These are phyloP conservation scores for Echinochloa phyllopogon DNA, from an alignment of 176 grass and related monocot genomes.

Conservation along the genomic window DNA sequence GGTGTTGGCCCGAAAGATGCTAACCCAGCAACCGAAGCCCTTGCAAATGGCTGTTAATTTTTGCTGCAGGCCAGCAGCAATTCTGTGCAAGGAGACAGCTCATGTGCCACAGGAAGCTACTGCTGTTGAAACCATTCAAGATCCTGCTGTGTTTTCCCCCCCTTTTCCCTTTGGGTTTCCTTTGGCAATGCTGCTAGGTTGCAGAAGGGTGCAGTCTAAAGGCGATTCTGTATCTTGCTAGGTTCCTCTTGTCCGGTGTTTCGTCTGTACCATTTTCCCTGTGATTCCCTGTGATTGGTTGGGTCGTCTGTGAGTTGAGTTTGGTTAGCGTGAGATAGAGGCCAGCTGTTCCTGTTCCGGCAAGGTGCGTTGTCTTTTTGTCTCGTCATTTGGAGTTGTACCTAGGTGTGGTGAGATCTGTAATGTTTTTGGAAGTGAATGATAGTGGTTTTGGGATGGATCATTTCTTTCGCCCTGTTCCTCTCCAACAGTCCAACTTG, in stretches of 20 bases:
- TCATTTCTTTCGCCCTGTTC: neutral
- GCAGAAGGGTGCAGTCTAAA: conserved; percentile 47
- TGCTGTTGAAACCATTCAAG: conserved; percentile 27
- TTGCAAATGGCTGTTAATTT: conserved; percentile 63
- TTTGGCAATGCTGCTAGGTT: conserved; percentile 34
- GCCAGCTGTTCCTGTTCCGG: neutral
- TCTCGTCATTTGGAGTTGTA: conserved; percentile 35
- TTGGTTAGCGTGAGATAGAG: conserved; percentile 32
- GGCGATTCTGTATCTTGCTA: conserved; percentile 27
- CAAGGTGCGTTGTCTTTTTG: neutral
- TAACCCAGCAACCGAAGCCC: conserved; percentile 30
- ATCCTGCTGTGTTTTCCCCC: neutral
- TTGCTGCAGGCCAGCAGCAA: neutral
- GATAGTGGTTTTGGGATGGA: conserved; percentile 12
- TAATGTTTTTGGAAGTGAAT: conserved; percentile 35
- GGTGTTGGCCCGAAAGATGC: conserved; percentile 51
- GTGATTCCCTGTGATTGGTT: neutral
- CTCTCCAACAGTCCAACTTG: neutral
- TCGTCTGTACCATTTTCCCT: conserved; percentile 24
- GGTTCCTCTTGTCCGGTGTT: neutral
- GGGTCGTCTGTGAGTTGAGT: neutral
- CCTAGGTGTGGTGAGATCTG: conserved; percentile 32
- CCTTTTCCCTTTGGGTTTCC: neutral
- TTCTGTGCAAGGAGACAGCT: neutral
- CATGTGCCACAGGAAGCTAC: conserved; percentile 15